Conservation (phyloP, 1,139 yeast species). For the Candida gigantensis region DNA sequence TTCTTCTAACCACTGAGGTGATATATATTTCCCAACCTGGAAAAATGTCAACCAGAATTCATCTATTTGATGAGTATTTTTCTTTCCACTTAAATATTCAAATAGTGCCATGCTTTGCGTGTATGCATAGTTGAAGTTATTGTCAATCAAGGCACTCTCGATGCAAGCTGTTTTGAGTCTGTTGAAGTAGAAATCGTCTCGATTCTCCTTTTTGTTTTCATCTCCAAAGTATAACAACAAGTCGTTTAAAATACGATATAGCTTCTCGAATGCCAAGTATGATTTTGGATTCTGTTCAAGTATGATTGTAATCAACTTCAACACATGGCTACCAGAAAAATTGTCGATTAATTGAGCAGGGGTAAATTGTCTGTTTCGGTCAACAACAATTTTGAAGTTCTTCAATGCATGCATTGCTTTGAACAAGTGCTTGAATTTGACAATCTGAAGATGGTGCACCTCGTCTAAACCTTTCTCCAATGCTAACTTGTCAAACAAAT, state of each 20-base stretch:
- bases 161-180: slow-evolving; percentile 53
- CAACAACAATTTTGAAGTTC: slow-evolving; percentile 40
- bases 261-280: slow-evolving; percentile 48
- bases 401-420: slow-evolving; percentile 31
- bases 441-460: slow-evolving; percentile 19
- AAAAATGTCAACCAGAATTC: slow-evolving; percentile 59
- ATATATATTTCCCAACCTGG: slow-evolving; percentile 58
- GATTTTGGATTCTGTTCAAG: slow-evolving; percentile 58
- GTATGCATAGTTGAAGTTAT: slow-evolving; percentile 57
- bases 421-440: slow-evolving; percentile 29
- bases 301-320: slow-evolving; percentile 35
- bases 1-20: slow-evolving; percentile 48
- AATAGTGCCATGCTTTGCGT: slow-evolving; percentile 34
- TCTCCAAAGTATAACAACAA: slow-evolving; percentile 29
- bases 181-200: slow-evolving; percentile 25
- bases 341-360: slow-evolving; percentile 31
- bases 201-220: slow-evolving; percentile 3
- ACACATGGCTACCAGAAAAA: slow-evolving; percentile 23
- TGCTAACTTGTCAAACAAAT: slow-evolving; percentile 30
- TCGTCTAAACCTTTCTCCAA: slow-evolving; percentile 13
- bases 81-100: slow-evolving; percentile 17
- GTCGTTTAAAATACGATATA: slow-evolving; percentile 44
- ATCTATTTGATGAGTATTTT: slow-evolving; percentile 23
- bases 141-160: slow-evolving; percentile 56
- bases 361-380: slow-evolving; percentile 28